phyloP scores from a whole-genome alignment of 2,329 filamentous ascomycete species.

The Clarireedia monteithiana region DNA sequence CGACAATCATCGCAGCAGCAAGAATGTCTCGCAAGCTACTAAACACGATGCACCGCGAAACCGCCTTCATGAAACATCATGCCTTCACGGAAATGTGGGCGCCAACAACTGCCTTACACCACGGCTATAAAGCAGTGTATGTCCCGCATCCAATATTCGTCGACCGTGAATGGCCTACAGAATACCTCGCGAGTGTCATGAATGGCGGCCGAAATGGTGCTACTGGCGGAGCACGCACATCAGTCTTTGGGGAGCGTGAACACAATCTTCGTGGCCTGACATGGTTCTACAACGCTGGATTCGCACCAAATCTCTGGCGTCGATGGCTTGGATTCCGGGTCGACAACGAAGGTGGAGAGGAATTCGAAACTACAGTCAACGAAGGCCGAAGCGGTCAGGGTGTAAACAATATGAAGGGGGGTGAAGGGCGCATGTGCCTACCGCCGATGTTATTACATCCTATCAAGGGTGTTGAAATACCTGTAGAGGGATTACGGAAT shows the following conservation, averaged over 20 bases:
- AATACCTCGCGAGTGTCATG: slow-evolving; percentile 69
- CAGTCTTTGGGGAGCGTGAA: slow-evolving; percentile 75
- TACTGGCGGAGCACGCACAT: slow-evolving; percentile 63
- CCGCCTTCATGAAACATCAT: slow-evolving; percentile 73
- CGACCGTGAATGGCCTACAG: slow-evolving; percentile 76
- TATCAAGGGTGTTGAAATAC: slow-evolving; percentile 64
- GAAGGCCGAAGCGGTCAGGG: slow-evolving; percentile 33
- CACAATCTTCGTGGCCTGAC: slow-evolving; percentile 81
- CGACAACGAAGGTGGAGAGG: slow-evolving; percentile 69
- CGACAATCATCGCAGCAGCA: slow-evolving; percentile 81
- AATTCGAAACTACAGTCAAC: slow-evolving; percentile 57
- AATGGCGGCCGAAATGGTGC: slow-evolving; percentile 73
- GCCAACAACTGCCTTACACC: slow-evolving; percentile 76
- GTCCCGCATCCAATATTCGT: slow-evolving; percentile 84
- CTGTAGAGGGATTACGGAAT: slow-evolving; percentile 20
- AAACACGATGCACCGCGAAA: slow-evolving; percentile 84
- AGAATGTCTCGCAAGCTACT: slow-evolving; percentile 76
- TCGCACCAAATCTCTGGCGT: slow-evolving; percentile 72
- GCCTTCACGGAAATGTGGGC: slow-evolving; percentile 98
- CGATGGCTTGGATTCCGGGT: slow-evolving; percentile 81
- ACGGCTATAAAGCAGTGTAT: slow-evolving; percentile 88
- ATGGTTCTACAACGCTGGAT: slow-evolving; percentile 88
- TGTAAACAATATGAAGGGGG: slow-evolving; percentile 46
- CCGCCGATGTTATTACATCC: slow-evolving; percentile 87
- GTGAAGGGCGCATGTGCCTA: slow-evolving; percentile 83